These are phyloP conservation scores for Circinella umbellata DNA, from an alignment of 371 early-diverging fungal species.

Conservation along the genomic window DNA sequence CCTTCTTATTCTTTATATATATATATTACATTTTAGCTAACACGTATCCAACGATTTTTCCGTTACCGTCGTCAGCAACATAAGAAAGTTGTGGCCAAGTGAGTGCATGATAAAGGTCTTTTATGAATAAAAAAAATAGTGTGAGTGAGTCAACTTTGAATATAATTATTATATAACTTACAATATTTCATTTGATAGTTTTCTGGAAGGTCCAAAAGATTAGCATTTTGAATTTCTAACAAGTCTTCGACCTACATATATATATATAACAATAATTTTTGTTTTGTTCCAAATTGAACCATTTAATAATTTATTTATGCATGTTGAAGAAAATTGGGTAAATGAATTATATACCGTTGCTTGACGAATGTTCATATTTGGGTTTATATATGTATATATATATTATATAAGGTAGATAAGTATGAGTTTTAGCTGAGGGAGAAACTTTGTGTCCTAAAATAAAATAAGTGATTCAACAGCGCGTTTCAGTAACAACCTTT, in stretches of 20 bases:
- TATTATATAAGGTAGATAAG: too few relatives aligned
- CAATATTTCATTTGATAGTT: constrained; percentile 99
- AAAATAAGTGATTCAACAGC: too few relatives aligned
- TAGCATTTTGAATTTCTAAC: constrained; percentile 93
- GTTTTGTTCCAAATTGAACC: neutral
- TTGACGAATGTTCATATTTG: constrained; percentile 69
- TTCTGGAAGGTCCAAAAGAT: constrained; percentile 95
- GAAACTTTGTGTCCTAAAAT: too few relatives aligned
- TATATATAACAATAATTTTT: neutral
- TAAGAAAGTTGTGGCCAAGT: constrained; percentile 97
- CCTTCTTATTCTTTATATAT: neutral
- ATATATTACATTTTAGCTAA: constrained; percentile 90
- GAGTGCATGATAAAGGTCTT: constrained; percentile 91
- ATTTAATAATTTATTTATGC: neutral
- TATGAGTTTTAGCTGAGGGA: too few relatives aligned
- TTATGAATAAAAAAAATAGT: neutral
- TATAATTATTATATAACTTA: constrained; percentile 27
- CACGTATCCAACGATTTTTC: constrained; percentile 95
- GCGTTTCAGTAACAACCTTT: too few relatives aligned
- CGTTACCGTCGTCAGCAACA: constrained; percentile 92
- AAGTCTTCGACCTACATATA: constrained; percentile 71
- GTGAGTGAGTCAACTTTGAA: neutral
- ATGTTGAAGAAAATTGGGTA: neutral
- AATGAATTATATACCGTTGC: constrained; percentile 55
- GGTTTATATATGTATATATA: too few relatives aligned